A percentile compares a stretch with the other conserved stretches of the same genome.
Evolutionary conservation across 352 stramenopile species (phyloP).

Genomic region (Pythium grandisporangium): DNA sequence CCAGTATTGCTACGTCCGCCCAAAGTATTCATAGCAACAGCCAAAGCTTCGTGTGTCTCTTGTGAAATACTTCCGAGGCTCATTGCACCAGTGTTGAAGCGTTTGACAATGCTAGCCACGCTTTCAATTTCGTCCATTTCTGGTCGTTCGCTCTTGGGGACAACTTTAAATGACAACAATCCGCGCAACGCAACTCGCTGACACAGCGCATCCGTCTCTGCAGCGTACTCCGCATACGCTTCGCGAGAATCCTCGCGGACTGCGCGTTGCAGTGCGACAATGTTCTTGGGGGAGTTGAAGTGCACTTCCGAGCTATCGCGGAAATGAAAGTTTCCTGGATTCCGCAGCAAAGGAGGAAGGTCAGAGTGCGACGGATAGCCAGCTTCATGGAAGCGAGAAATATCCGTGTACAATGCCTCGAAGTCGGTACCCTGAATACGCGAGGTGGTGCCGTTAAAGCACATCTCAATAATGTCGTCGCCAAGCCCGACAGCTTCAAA

Average conservation of each 20-base stretch:
- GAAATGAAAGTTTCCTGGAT: slow-evolving; percentile 95
- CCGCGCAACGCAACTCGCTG: slow-evolving; percentile 91
- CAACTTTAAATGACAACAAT: slow-evolving; percentile 93
- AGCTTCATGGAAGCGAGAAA: slow-evolving; percentile 86
- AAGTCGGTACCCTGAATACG: slow-evolving; percentile 93
- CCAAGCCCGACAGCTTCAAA: slow-evolving; percentile 94
- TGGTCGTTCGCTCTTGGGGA: slow-evolving; percentile 79
- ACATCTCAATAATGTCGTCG: slow-evolving; percentile 87
- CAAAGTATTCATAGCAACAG: slow-evolving; percentile 93
- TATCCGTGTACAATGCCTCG: slow-evolving; percentile 92
- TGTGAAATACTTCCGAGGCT: slow-evolving; percentile 93
- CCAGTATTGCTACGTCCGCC: slow-evolving; percentile 94
- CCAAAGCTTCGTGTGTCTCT: slow-evolving; percentile 94
- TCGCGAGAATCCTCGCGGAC: slow-evolving; percentile 89
- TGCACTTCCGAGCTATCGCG: slow-evolving; percentile 92
- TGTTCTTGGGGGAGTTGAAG: slow-evolving; percentile 93
- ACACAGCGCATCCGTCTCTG: slow-evolving; percentile 82
- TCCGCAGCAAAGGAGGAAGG: slow-evolving; percentile 85
- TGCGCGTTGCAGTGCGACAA: slow-evolving; percentile 92
- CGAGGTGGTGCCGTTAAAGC: slow-evolving; percentile 81
- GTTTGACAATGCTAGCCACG: slow-evolving; percentile 91
- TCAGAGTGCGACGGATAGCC: slow-evolving; percentile 79
- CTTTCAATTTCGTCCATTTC: slow-evolving; percentile 92
- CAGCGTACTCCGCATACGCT: slow-evolving; percentile 90
- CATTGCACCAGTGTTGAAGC: slow-evolving; percentile 95